Base-by-base conservation (phyloP, 495 filamentous ascomycete species). In the Talaromyces wortmannii region DNA sequence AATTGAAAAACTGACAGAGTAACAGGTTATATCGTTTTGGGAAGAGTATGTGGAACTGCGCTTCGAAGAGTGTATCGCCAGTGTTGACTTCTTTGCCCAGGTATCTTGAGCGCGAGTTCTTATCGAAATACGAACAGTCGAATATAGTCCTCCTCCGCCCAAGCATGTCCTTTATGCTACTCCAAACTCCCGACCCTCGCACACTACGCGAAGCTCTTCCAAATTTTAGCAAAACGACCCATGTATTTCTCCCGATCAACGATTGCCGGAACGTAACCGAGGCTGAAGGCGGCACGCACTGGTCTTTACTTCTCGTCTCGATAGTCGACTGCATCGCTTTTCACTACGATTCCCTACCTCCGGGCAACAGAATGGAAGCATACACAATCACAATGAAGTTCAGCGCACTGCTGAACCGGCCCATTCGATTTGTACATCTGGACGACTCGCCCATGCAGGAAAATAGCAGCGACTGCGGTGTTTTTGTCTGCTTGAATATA, bases 161-260 rank as follows among this genome's bases (percentile, higher is more conserved):
- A 0, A 88, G 83, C 64, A 96, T 98, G 88, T 87, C 88, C 52
- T 95, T 96, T 71, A 85, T 98, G 72, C 81, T 97, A 31, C 88
- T 92, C 70, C 86, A 89, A 65, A 90, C 91, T 0, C 77, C 79
- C 48, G 85, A 97, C 56, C 83, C 90, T 1, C 77, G 83, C 45
- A 83, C 80, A 23, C 84, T 96, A 23, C 72, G 72, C 54, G 72
- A 76, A 50, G 74, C 73, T 0, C 66, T 76, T 12, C 75, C 73
- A 0, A 78, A 95, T 67, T 95, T 98, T 74, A 65, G 69, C 48
- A 78, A 78, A 15, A 88, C 91, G 16, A 94, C 91, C 3, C 95
- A 99, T 69, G 91, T 97, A 66, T 99, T 99, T 74, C 83, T 97
- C 13, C 95, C 95, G 8, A 86, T 99, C 55, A 99, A 97, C 68